Base-by-base conservation (phyloP, 1,284 basidiomycete species). In the Pholiota adiposa region DNA sequence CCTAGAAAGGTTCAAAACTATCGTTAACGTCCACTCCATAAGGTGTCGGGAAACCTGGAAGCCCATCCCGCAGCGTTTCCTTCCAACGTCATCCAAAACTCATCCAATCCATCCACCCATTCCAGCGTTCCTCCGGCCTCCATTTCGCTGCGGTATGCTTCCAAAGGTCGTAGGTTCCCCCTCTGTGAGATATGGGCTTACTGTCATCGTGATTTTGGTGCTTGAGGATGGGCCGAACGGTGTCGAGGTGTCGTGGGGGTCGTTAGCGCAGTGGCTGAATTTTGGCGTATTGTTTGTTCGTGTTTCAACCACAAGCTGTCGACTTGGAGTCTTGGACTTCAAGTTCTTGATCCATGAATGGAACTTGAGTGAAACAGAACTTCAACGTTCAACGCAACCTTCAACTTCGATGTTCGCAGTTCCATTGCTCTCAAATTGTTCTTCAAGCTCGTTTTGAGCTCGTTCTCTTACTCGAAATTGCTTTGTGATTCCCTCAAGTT, bases 1-100 rank as follows among this genome's bases (percentile, higher is more conserved):
- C 81, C 79, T 83, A n/a, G n/a, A n/a, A 59, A 50, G 54, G 36
- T 48, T 59, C 40, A 31, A 41, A 49, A 40, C 18, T 16, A 29
- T 49, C 46, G 21, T 21, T 27, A 33, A 31, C 25, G 33, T 43
- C 29, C 29, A 23, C 21, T 25, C 44, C 40, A 18, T 18, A n/a
- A 3, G 29, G 43, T 48, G 19, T 34, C 25, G 19, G 31, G 27
- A 7, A 16, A 41, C 14, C 9, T 53, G 4, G 9, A 29, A 11
- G 3, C 36, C 36, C 49, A 40, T 44, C 59, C 50, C 51, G 49
- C 38, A 25, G 34, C 31, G 19, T 21, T 23, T 19, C 7, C 48
- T n/a, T 18, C 36, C 44, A 50, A 43, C 58, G 58, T 54, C 51
- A 59, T 63, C 64, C 60, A 46, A 53, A 31, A 18, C 23, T 19